Conservation (phyloP, 495 filamentous ascomycete genomes). For the Daldinia caldariorum region DNA sequence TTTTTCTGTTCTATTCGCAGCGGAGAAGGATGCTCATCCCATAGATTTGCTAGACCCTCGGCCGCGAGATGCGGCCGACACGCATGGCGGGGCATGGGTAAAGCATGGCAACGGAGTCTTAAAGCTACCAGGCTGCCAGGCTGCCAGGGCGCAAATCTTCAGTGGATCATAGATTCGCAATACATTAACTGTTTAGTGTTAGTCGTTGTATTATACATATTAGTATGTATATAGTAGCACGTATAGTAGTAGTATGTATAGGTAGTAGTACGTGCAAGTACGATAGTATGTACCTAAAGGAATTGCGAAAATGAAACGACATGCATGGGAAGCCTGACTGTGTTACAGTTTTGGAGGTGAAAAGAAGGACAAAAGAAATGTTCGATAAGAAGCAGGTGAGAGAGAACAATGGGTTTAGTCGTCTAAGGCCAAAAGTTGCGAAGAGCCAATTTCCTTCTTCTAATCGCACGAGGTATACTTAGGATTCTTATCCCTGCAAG, state of each 20-base stretch:
- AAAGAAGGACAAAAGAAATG: conserved; percentile 39
- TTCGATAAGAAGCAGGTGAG: conserved; percentile 34
- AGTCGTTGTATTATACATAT: conserved; percentile 16
- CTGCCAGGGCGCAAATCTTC: conserved; percentile 30
- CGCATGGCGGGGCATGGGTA: conserved; percentile 18
- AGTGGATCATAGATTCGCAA: conserved; percentile 37
- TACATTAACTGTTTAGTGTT: conserved; percentile 28
- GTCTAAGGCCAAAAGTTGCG: conserved; percentile 3
- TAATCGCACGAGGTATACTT: conserved; percentile 33
- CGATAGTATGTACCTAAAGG: too few species aligned
- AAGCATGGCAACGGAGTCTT: conserved; percentile 27
- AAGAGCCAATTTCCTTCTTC: conserved; percentile 12
- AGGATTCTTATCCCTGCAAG: conserved; percentile 32
- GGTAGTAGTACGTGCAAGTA: too few species aligned
- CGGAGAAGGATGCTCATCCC: conserved; percentile 22
- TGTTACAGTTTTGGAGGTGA: conserved; percentile 38
- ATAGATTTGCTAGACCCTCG: neutral
- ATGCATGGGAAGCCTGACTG: conserved; percentile 32
- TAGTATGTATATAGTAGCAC: neutral
- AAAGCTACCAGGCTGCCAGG: neutral
- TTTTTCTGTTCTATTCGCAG: conserved; percentile 14
- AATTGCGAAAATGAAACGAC: conserved; percentile 39
- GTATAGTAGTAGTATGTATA: conserved; percentile 4
- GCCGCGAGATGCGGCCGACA: conserved; percentile 33
- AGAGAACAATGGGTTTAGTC: neutral